Conservation (phyloP, 257 asterid genomes). For the Solanum lignicaule region DNA sequence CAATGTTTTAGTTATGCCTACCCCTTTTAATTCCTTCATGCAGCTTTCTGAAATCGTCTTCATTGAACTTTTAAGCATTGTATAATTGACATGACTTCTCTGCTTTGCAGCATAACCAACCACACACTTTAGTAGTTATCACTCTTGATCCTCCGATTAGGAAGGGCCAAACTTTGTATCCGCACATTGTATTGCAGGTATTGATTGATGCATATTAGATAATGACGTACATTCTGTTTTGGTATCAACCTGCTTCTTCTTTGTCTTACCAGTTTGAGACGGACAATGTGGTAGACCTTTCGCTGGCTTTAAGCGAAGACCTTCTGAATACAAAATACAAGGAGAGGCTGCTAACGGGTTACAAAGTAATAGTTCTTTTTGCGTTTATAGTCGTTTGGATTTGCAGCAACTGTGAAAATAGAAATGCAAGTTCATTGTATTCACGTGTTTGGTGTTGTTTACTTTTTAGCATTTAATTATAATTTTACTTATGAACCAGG, state of each 20-base stretch:
- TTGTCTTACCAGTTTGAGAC: conserved; percentile 63
- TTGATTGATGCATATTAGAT: not conserved
- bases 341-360: conserved; percentile 56
- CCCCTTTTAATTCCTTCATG: not conserved
- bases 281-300: conserved; percentile 52
- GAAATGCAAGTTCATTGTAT: not conserved
- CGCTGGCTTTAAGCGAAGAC: conserved; percentile 65
- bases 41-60: not conserved
- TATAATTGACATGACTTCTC: not conserved
- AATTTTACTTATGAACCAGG: conserved; percentile 36
- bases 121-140: conserved; percentile 82
- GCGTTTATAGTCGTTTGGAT: not conserved
- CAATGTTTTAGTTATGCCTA: not conserved
- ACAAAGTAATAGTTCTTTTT: conserved; percentile 32
- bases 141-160: conserved; percentile 98
- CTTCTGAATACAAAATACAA: conserved; percentile 62
- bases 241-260: not conserved
- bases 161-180: conserved; percentile 95
- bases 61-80: not conserved
- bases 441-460: not conserved
- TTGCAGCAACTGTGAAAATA: not conserved
- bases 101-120: conserved; percentile 73
- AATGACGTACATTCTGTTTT: not conserved
- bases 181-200: conserved; percentile 97
- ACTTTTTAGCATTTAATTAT: not conserved